These are phyloP conservation scores for Tetrahymena elliotti DNA, from an alignment of 73 alveolate species.

Conservation along the genomic window DNA sequence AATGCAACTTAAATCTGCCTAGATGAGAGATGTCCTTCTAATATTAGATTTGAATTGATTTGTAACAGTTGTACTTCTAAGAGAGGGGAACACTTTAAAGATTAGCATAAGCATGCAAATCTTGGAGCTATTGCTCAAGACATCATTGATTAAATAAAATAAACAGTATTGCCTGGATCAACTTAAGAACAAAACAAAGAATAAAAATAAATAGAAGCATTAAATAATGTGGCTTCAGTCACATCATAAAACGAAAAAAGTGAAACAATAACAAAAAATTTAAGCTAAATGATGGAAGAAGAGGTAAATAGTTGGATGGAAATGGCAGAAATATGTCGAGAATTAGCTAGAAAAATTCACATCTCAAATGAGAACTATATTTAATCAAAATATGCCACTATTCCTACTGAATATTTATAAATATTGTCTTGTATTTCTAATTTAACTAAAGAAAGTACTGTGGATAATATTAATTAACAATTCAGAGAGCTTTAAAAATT, in stretches of 20 bases:
- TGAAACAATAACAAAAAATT: background rate
- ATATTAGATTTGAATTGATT: background rate
- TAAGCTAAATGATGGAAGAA: background rate
- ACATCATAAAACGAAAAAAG: background rate
- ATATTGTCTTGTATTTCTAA: background rate
- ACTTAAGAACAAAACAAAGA: background rate
- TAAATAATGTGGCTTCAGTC: background rate
- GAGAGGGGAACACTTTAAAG: background rate
- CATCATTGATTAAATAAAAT: background rate
- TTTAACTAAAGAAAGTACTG: background rate
- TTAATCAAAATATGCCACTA: background rate
- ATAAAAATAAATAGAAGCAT: background rate
- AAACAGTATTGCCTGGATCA: background rate
- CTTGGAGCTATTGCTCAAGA: background rate
- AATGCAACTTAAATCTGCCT: background rate
- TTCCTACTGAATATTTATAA: background rate
- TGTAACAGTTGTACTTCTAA: background rate
- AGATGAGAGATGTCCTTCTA: background rate
- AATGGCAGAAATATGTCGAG: background rate
- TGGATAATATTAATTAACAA: background rate
- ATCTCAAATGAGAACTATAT: background rate
- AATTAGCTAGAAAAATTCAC: background rate
- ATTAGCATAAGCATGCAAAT: background rate
- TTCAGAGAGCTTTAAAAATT: background rate
- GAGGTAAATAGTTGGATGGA: background rate